These are phyloP conservation scores for Pythium dissimile DNA, from an alignment of 352 stramenopile species.

Conservation along the genomic window DNA sequence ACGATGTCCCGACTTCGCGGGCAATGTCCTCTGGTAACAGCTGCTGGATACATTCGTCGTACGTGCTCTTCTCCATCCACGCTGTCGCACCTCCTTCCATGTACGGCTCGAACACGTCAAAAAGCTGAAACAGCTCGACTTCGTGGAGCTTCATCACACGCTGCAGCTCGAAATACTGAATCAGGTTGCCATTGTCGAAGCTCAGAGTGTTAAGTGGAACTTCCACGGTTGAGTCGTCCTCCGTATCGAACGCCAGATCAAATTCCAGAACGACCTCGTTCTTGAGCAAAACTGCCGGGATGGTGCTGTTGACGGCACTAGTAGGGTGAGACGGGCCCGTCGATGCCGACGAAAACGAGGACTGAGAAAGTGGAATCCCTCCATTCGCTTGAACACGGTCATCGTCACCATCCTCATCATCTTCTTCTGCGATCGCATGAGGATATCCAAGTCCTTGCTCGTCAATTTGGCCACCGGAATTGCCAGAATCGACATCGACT, in stretches of 20 bases:
- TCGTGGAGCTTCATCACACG: slow-evolving; percentile 68
- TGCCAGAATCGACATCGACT: slow-evolving; percentile 54
- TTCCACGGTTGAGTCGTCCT: slow-evolving; percentile 60
- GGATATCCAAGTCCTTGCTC: slow-evolving; percentile 29
- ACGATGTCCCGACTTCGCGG: slow-evolving; percentile 49
- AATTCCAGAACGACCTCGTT: slow-evolving; percentile 86
- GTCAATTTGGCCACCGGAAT: slow-evolving; percentile 24
- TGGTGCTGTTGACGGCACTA: slow-evolving; percentile 52
- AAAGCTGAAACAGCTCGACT: slow-evolving; percentile 59
- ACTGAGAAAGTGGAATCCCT: slow-evolving; percentile 21
- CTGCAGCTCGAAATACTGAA: slow-evolving; percentile 81
- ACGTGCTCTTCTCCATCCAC: slow-evolving; percentile 80
- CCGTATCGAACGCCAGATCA: slow-evolving; percentile 63
- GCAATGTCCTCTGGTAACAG: slow-evolving; percentile 56
- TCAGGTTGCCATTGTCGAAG: slow-evolving; percentile 82
- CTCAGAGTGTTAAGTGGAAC: slow-evolving; percentile 63
- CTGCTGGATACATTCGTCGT: slow-evolving; percentile 65
- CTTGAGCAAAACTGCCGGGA: slow-evolving; percentile 72
- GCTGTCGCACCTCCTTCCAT: slow-evolving; percentile 47
- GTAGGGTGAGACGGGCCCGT: slow-evolving; percentile 45
- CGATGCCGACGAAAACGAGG: slow-evolving; percentile 57
- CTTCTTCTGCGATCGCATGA: slow-evolving; percentile 45
- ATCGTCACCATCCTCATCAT: slow-evolving; percentile 55
- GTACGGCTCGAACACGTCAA: slow-evolving; percentile 71
- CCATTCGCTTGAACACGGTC: slow-evolving; percentile 15